Base-by-base conservation (phyloP, 768 basidiomycete species). In the Psilocybe cubensis region DNA sequence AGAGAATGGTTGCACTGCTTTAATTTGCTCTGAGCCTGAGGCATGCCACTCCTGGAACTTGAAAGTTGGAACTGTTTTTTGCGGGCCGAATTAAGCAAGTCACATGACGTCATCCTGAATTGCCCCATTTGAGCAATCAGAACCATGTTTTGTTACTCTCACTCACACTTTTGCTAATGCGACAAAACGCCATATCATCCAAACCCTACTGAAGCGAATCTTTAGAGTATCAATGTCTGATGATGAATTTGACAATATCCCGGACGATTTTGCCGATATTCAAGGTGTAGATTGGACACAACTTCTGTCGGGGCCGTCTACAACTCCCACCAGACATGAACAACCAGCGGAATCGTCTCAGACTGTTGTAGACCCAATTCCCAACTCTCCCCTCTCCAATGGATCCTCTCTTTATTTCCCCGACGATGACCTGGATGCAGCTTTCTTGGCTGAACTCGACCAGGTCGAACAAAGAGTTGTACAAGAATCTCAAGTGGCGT, bases 161-260 rank as follows among this genome's bases (percentile, higher is more conserved):
- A n/a, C n/a, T n/a, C n/a, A 38, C 14, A n/a, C 14, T 17, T 38
- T 38, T 17, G 35, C 35, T 38, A 38, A 38, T 38, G 35, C 10
- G 35, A 11, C 35, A 17, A 4, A 14, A 5, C n/a, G 12, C 14
- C 35, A 14, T 38, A 38, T 38, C 35, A 38, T 38, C 35, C 35
- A 12, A 14, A 12, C n/a, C 12, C n/a, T 12, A 38, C 14, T 38
- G 35, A 38, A 24, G 24, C 23, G 18, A 21, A 44, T 21, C 9
- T 2, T 20, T 24, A 31, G 27, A 21, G 40, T 25, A 28, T 31
- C 28, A 23, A 75, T 76, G 72, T 74, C 75, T 25, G 74, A 74
- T 53, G 83, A 87, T 63, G 80, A 85, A 53, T 89, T 81, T 55
- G 83, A 83, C 61, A 62, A 69, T 50, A 56, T 84, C 28, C 79